Evolutionary conservation across 2,329 filamentous ascomycete species (phyloP).

Genomic region (Colletotrichum viniferum): DNA sequence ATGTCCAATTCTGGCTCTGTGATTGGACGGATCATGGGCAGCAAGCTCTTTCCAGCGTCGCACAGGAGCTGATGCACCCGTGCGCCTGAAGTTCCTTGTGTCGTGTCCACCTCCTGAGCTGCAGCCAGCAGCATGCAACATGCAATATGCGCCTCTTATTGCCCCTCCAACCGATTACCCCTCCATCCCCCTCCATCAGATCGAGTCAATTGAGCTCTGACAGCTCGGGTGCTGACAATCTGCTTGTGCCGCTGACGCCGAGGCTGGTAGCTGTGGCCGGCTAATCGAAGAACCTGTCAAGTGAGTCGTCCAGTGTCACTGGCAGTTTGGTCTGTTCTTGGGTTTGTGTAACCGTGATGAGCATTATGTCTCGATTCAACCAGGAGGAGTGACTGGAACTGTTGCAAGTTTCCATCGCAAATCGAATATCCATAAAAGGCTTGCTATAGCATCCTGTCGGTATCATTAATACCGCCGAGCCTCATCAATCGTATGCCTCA

Average conservation of each 20-base stretch:
- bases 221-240: not conserved
- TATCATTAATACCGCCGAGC: not conserved
- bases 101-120: not conserved
- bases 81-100: not conserved
- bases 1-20: not conserved
- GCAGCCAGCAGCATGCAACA: slow-evolving; percentile 1
- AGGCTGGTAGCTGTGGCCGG: not conserved
- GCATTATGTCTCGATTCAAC: not conserved
- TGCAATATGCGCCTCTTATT: not conserved
- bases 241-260: not conserved
- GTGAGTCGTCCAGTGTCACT: not conserved
- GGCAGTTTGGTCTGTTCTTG: not conserved
- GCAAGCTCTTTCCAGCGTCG: not conserved
- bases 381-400: not conserved
- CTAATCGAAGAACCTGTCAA: not conserved
- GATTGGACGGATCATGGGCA: not conserved
- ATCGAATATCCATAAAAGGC: not conserved
- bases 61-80: not conserved
- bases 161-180: not conserved
- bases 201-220: not conserved
- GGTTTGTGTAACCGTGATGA: not conserved
- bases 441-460: not conserved
- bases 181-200: not conserved
- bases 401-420: not conserved
- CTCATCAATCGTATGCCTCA: not conserved